phyloP scores from a whole-genome alignment of 2,329 filamentous ascomycete genomes.

The Allantophomopsis cytisporea region DNA sequence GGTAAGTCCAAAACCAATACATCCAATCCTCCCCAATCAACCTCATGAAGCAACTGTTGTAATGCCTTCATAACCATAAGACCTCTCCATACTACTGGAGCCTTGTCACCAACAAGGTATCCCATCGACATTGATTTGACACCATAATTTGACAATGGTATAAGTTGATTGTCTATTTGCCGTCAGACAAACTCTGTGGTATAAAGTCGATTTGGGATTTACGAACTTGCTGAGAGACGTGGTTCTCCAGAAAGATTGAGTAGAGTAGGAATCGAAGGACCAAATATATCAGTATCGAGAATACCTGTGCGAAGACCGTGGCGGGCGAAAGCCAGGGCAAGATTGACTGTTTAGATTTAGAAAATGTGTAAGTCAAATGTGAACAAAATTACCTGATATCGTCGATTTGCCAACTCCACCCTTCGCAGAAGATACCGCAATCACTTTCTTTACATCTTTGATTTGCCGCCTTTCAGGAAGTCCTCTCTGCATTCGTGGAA shows the following conservation, averaged over 20 bases:
- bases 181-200: conserved; percentile 10
- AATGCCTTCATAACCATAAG: conserved; percentile 97
- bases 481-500: conserved; percentile 67
- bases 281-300: conserved; percentile 92
- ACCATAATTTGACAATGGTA: conserved; percentile 88
- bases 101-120: conserved; percentile 67
- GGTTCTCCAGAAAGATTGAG: conserved; percentile 74
- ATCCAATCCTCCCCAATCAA: conserved; percentile 85
- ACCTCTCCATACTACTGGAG: conserved; percentile 87
- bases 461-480: conserved; percentile 74
- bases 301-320: conserved; percentile 75
- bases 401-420: conserved; percentile 98
- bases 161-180: conserved; percentile 55
- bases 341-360: conserved; percentile 40
- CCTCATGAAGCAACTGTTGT: conserved; percentile 88
- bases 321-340: conserved; percentile 76
- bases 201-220: not conserved
- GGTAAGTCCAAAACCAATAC: conserved; percentile 83
- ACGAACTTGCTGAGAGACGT: conserved; percentile 56
- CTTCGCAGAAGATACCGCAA: conserved; percentile 95
- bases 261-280: conserved; percentile 84
- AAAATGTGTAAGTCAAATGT: not conserved
- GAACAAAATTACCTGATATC: conserved; percentile 49
- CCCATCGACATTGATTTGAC: conserved; percentile 99
- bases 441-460: conserved; percentile 73